Evolutionary conservation across 495 filamentous ascomycete genomes (phyloP).

Genomic region (Oidiodendron maius): DNA sequence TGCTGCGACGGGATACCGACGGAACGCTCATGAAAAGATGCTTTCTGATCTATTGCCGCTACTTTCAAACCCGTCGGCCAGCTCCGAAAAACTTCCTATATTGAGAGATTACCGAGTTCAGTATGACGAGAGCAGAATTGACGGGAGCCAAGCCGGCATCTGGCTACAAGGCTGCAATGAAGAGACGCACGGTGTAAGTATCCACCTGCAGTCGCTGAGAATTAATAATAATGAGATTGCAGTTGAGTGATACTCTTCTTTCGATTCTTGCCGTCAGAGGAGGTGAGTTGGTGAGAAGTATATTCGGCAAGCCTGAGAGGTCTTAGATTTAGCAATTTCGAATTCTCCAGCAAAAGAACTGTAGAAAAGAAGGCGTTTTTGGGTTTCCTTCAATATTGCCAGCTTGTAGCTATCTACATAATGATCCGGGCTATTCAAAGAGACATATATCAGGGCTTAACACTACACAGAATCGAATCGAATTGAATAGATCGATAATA

Average conservation of each 20-base stretch:
- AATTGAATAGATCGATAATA: neutral
- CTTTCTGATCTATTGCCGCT: constrained; percentile 58
- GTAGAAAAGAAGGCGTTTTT: neutral
- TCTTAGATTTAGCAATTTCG: neutral
- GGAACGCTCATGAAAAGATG: constrained; percentile 75
- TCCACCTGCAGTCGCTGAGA: neutral
- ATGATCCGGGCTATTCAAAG: neutral
- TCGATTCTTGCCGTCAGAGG: constrained; percentile 71
- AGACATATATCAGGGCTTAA: neutral
- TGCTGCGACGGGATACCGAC: constrained; percentile 79
- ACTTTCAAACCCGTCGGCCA: constrained; percentile 37
- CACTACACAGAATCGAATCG: neutral
- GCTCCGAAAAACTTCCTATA: constrained; percentile 30
- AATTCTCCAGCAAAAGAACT: neutral
- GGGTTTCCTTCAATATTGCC: neutral
- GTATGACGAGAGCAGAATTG: constrained; percentile 59
- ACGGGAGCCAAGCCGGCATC: constrained; percentile 55
- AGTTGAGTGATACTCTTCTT: constrained; percentile 73
- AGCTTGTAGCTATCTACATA: neutral
- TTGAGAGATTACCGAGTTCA: constrained; percentile 68
- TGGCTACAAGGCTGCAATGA: constrained; percentile 97
- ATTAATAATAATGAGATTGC: constrained; percentile 1
- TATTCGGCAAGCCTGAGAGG: constrained; percentile 47
- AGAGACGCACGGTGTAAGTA: constrained; percentile 78
- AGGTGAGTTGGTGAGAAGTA: constrained; percentile 70